phyloP scores from a whole-genome alignment of 2,329 filamentous ascomycete genomes.

The Fusarium virguliforme region DNA sequence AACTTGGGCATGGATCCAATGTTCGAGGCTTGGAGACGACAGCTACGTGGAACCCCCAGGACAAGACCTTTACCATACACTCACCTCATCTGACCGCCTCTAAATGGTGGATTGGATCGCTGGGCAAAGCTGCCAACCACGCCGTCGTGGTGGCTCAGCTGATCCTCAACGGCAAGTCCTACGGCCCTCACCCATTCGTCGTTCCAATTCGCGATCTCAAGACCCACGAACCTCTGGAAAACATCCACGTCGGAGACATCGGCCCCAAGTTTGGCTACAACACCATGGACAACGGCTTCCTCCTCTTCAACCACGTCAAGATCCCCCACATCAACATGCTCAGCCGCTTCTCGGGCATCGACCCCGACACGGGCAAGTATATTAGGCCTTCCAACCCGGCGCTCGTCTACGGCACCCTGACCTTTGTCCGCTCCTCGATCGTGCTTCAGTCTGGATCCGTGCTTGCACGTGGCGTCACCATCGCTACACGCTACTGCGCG shows the following conservation, averaged over 20 bases:
- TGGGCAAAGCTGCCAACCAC: constrained; percentile 82
- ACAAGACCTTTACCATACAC: constrained; percentile 83
- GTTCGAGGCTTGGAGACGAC: constrained; percentile 81
- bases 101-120: constrained; percentile 89
- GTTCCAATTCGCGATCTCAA: constrained; percentile 81
- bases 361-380: constrained; percentile 79
- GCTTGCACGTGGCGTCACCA: constrained; percentile 82
- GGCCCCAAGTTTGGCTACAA: constrained; percentile 86
- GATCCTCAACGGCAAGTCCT: constrained; percentile 76
- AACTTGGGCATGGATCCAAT: constrained; percentile 85
- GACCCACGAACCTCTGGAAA: constrained; percentile 78
- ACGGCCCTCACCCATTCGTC: constrained; percentile 84
- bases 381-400: constrained; percentile 76
- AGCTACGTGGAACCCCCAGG: constrained; percentile 80
- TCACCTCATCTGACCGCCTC: constrained; percentile 81
- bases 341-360: constrained; percentile 78
- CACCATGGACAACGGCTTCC: constrained; percentile 87
- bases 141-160: constrained; percentile 87
- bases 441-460: constrained; percentile 81
- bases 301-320: constrained; percentile 81
- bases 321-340: constrained; percentile 83
- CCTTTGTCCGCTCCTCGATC: constrained; percentile 81
- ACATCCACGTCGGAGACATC: constrained; percentile 84
- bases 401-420: constrained; percentile 82
- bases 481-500: constrained; percentile 81